Percentiles rank a stretch among this genome's conserved stretches.
Evolutionary conservation across 2,329 filamentous ascomycete genomes (phyloP).

Genomic region (Nemania serpens): DNA sequence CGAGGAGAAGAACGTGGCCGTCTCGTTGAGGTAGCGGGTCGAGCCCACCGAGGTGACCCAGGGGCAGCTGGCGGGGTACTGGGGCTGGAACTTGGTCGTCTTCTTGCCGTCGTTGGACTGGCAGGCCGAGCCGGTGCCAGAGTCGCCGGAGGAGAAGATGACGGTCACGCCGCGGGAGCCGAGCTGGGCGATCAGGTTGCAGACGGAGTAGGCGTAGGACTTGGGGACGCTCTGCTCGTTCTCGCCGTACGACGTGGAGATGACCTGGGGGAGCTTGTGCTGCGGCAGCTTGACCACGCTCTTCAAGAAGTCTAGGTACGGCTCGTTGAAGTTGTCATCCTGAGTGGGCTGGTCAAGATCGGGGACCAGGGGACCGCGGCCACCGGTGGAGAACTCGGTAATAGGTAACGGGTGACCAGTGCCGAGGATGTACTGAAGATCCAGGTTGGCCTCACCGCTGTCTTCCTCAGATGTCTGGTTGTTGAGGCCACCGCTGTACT

Average conservation of each 20-base stretch:
- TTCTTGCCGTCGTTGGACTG: slow-evolving; percentile 53
- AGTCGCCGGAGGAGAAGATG: slow-evolving; percentile 65
- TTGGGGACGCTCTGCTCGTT: slow-evolving; percentile 65
- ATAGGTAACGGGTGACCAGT: slow-evolving; percentile 29
- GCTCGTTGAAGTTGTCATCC: slow-evolving; percentile 63
- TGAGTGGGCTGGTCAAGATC: slow-evolving; percentile 29
- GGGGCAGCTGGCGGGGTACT: slow-evolving; percentile 56
- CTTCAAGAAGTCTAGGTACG: slow-evolving; percentile 68
- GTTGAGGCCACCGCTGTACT: slow-evolving; percentile 27
- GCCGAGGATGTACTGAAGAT: slow-evolving; percentile 29
- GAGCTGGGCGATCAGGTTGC: slow-evolving; percentile 65
- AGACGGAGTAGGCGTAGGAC: slow-evolving; percentile 62
- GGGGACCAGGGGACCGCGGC: slow-evolving; percentile 27
- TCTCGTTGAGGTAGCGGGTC: slow-evolving; percentile 46
- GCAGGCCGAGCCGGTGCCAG: slow-evolving; percentile 58
- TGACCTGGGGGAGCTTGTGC: slow-evolving; percentile 59
- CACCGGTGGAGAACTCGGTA: slow-evolving; percentile 29
- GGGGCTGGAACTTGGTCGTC: slow-evolving; percentile 56
- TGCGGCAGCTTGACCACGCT: slow-evolving; percentile 59
- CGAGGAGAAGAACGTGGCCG: slow-evolving; percentile 52
- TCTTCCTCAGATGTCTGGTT: slow-evolving; percentile 22
- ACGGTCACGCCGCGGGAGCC: slow-evolving; percentile 66
- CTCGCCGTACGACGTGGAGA: slow-evolving; percentile 71
- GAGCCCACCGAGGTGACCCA: slow-evolving; percentile 40
- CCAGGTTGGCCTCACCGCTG: slow-evolving; percentile 32